phyloP scores from a whole-genome alignment of 1,284 basidiomycete species.

The Apiotrichum gamsii region DNA sequence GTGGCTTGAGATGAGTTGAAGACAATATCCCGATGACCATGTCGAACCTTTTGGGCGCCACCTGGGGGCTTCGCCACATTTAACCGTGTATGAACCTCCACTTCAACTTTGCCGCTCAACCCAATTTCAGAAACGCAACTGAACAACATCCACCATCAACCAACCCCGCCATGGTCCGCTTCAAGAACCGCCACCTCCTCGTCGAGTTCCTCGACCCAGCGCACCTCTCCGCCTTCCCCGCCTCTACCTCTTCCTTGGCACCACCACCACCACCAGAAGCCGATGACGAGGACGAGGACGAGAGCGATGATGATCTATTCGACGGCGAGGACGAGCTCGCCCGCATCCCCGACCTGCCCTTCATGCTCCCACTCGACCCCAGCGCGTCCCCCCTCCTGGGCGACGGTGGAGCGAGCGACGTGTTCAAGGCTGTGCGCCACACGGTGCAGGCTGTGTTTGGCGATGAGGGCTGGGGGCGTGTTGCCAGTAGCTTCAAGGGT shows the following conservation, averaged over 20 bases:
- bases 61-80: too few species aligned
- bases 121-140: too few species aligned
- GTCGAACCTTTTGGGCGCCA: too few species aligned
- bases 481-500: constrained; percentile 40
- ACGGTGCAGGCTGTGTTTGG: constrained; percentile 36
- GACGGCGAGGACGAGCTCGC: constrained; percentile 26
- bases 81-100: too few species aligned
- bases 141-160: too few species aligned
- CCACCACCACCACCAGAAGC: constrained; percentile 8
- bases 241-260: neutral
- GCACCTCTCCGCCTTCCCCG: constrained; percentile 12
- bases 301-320: constrained; percentile 18
- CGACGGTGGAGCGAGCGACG: constrained; percentile 19
- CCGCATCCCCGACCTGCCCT: constrained; percentile 26
- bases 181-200: constrained; percentile 46
- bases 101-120: too few species aligned
- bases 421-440: constrained; percentile 30
- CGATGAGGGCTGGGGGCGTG: constrained; percentile 44
- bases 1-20: too few species aligned
- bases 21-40: too few species aligned
- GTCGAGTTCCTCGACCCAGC: constrained; percentile 41
- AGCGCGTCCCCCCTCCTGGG: constrained; percentile 9
- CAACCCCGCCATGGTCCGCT: constrained; percentile 38
- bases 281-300: constrained; percentile 9
- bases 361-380: constrained; percentile 23